Conservation (phyloP, 2,329 filamentous ascomycete species). For the Dothideomycetes sp. region DNA sequence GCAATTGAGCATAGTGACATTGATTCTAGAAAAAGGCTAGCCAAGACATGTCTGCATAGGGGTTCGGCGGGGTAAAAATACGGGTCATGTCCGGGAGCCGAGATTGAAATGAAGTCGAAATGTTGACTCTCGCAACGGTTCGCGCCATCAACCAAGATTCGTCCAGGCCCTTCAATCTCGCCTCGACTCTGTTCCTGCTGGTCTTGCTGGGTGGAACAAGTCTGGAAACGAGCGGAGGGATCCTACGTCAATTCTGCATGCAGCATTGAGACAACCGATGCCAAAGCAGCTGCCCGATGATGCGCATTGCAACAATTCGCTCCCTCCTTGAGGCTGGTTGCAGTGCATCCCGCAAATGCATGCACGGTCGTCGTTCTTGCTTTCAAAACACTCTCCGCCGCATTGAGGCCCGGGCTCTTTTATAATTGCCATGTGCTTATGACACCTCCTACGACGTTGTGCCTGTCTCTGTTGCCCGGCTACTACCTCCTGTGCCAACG, state of each 20-base stretch:
- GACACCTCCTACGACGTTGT: conserved; percentile 7
- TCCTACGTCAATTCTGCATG: neutral
- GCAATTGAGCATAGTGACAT: too few relatives aligned
- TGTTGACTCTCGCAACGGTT: neutral
- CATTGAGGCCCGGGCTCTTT: conserved; percentile 7
- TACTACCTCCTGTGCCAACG: neutral
- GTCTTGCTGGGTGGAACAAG: neutral
- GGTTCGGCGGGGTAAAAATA: neutral
- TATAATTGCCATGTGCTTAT: conserved; percentile 9
- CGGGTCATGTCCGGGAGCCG: neutral
- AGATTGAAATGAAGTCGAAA: neutral
- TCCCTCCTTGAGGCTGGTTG: conserved; percentile 2
- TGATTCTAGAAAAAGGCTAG: too few relatives aligned
- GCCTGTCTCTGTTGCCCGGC: neutral
- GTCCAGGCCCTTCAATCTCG: neutral
- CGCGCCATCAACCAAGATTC: neutral
- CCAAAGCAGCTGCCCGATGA: conserved; percentile 1
- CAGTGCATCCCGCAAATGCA: conserved; percentile 8
- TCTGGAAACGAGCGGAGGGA: neutral
- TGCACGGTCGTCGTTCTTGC: conserved; percentile 7
- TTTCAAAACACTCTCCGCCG: neutral
- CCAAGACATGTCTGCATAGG: neutral
- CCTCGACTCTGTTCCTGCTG: neutral
- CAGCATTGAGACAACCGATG: conserved; percentile 7
- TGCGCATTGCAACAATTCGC: neutral